These are phyloP conservation scores for Tolypocladium tropicale DNA, from an alignment of 2,329 filamentous ascomycete genomes.

Conservation along the genomic window DNA sequence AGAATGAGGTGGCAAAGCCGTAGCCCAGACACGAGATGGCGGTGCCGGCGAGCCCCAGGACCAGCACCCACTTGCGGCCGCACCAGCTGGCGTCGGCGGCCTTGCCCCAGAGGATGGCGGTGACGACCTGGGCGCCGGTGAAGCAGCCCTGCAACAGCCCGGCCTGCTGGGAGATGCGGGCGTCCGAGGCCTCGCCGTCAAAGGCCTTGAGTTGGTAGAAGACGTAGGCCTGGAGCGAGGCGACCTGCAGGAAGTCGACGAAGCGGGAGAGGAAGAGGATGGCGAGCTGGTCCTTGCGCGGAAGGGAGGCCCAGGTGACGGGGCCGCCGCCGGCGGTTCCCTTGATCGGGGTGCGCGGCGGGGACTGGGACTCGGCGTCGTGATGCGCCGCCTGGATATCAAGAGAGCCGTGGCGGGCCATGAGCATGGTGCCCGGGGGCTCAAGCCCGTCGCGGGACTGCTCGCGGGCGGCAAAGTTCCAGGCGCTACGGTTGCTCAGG, in stretches of 20 bases:
- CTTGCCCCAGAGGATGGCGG: slow-evolving; percentile 73
- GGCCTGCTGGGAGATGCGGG: slow-evolving; percentile 65
- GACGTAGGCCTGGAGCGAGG: slow-evolving; percentile 66
- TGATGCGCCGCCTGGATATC: not conserved
- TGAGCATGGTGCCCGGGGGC: not conserved
- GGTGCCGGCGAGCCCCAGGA: slow-evolving; percentile 66
- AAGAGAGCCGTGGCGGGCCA: not conserved
- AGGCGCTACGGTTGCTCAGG: not conserved
- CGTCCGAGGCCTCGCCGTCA: slow-evolving; percentile 38
- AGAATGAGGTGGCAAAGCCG: slow-evolving; percentile 54
- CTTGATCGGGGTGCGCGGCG: not conserved
- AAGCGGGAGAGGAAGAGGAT: slow-evolving; percentile 71
- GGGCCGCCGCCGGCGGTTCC: slow-evolving; percentile 6
- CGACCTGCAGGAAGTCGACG: slow-evolving; percentile 74
- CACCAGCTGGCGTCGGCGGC: slow-evolving; percentile 51
- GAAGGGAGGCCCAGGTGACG: slow-evolving; percentile 55
- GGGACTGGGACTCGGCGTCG: not conserved
- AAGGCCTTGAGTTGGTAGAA: slow-evolving; percentile 86
- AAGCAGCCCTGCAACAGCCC: slow-evolving; percentile 72
- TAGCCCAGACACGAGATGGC: slow-evolving; percentile 37
- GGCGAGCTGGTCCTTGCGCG: slow-evolving; percentile 65
- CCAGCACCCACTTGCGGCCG: slow-evolving; percentile 67
- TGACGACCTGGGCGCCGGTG: slow-evolving; percentile 71
- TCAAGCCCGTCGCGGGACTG: not conserved
- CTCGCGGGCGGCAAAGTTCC: not conserved